Evolutionary conservation across 2,329 filamentous ascomycete species (phyloP).

Genomic region (Curvularia spicifera): DNA sequence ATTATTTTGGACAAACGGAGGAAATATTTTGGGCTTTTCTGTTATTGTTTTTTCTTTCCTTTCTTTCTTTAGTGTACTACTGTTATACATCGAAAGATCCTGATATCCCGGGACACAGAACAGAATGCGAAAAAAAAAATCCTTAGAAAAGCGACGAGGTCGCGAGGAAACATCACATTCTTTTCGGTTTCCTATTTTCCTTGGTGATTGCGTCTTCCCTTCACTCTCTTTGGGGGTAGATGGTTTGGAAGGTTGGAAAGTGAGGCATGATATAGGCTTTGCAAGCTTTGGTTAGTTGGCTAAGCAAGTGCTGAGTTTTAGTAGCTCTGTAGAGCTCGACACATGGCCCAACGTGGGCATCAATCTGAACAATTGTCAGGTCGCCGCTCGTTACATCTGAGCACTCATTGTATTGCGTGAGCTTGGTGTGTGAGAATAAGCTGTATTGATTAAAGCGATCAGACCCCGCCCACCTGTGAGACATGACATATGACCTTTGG

Average conservation of each 20-base stretch:
- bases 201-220: constrained; percentile 4
- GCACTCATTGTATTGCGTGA: background rate
- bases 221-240: background rate
- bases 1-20: constrained; percentile 29
- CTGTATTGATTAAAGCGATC: background rate
- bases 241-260: background rate
- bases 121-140: constrained; percentile 38
- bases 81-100: constrained; percentile 30
- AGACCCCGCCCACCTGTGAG: background rate
- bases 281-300: background rate
- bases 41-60: background rate
- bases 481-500: background rate
- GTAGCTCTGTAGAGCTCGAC: background rate
- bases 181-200: background rate
- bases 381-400: background rate
- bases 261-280: background rate
- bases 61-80: constrained; percentile 27
- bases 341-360: background rate
- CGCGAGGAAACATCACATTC: constrained; percentile 21
- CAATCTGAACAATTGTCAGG: background rate
- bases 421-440: background rate
- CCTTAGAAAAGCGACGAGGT: constrained; percentile 29
- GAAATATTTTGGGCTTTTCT: constrained; percentile 10
- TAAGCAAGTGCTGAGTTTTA: too few species aligned
- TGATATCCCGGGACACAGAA: constrained; percentile 26